Conservation (phyloP, 495 filamentous ascomycete genomes). For the Penicillium lagena region DNA sequence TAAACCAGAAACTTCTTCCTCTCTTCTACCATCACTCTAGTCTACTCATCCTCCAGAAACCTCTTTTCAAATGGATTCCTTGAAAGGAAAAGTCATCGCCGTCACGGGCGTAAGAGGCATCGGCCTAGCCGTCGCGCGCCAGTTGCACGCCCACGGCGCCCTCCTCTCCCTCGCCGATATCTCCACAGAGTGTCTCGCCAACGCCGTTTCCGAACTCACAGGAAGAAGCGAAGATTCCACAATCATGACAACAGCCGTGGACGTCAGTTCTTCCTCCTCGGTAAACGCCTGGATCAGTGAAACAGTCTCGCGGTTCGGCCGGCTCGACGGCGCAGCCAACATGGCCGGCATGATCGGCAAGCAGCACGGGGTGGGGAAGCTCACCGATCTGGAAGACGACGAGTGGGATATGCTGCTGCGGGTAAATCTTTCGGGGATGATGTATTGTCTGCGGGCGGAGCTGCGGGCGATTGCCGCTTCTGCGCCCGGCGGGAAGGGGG, state of each 20-base stretch:
- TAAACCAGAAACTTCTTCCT: not conserved
- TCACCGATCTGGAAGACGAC: conserved; percentile 36
- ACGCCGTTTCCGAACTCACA: conserved; percentile 9
- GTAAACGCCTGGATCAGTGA: conserved; percentile 43
- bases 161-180: conserved; percentile 48
- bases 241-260: conserved; percentile 27
- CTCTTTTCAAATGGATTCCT: conserved; percentile 12
- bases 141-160: conserved; percentile 42
- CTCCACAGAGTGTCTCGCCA: conserved; percentile 26
- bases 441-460: conserved; percentile 52
- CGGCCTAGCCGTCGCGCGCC: conserved; percentile 48
- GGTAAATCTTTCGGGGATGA: conserved; percentile 51
- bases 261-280: conserved; percentile 29
- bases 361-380: conserved; percentile 18
- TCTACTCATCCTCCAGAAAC: not conserved
- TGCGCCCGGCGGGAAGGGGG: conserved; percentile 26
- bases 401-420: conserved; percentile 49
- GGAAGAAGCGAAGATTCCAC: not conserved
- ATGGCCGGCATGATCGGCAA: conserved; percentile 46
- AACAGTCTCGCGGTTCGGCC: conserved; percentile 36
- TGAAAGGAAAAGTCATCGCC: conserved; percentile 42
- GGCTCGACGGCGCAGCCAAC: conserved; percentile 52
- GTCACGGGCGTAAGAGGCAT: conserved; percentile 53
- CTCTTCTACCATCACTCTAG: not conserved
- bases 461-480: conserved; percentile 34